These are phyloP conservation scores for Fusarium acutatum DNA, from an alignment of 2,329 filamentous ascomycete genomes.

Conservation along the genomic window DNA sequence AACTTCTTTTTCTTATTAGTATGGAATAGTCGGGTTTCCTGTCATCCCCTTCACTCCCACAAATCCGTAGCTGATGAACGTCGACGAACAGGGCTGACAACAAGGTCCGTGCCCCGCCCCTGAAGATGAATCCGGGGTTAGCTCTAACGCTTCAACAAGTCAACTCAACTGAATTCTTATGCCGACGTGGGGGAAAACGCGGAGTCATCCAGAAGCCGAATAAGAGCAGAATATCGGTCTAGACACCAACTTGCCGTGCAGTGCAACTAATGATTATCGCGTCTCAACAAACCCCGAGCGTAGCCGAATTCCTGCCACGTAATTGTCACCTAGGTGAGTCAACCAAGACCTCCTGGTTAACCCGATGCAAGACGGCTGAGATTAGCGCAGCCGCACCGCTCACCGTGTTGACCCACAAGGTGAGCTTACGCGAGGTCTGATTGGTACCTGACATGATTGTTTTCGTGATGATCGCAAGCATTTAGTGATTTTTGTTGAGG, in stretches of 20 bases:
- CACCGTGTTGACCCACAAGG: slow-evolving; percentile 16
- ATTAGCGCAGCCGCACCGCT: slow-evolving; percentile 20
- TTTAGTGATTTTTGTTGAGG: slow-evolving; percentile 25
- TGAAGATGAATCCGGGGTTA: slow-evolving; percentile 33
- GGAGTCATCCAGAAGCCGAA: background rate
- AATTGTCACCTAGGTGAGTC: slow-evolving; percentile 33
- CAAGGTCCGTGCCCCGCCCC: slow-evolving; percentile 17
- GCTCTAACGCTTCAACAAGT: slow-evolving; percentile 22
- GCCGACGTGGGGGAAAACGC: slow-evolving; percentile 13
- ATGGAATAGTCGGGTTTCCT: background rate
- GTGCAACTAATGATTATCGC: background rate
- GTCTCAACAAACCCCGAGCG: slow-evolving; percentile 25
- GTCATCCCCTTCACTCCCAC: background rate
- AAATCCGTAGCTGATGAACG: background rate
- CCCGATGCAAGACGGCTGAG: slow-evolving; percentile 24
- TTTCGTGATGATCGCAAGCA: slow-evolving; percentile 25
- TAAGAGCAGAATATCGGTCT: background rate
- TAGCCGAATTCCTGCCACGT: slow-evolving; percentile 20
- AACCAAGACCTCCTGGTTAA: slow-evolving; percentile 14
- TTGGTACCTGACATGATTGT: background rate
- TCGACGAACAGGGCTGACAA: background rate
- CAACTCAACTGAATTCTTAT: background rate
- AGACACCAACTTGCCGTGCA: background rate
- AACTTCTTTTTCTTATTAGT: background rate
- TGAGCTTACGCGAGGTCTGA: background rate